These are phyloP conservation scores for Aspergillus japonicus DNA, from an alignment of 2,329 filamentous ascomycete species.

Conservation along the genomic window DNA sequence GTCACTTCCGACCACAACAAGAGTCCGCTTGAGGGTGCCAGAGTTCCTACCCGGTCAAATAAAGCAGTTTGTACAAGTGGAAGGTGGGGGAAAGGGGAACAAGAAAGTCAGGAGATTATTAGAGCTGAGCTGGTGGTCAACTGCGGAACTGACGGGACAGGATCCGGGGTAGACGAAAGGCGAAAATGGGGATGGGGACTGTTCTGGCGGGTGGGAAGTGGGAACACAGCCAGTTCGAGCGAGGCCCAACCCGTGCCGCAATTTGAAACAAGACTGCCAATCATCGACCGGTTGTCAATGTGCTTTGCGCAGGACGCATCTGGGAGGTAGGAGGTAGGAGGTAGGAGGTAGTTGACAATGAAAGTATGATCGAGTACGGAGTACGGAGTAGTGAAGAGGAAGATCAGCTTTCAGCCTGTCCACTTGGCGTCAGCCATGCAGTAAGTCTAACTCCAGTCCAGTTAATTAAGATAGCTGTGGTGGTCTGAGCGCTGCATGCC, in stretches of 20 bases:
- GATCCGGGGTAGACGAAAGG: constrained; percentile 15
- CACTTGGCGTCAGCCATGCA: constrained; percentile 1
- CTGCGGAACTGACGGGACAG: constrained; percentile 12
- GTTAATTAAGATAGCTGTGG: too few relatives aligned
- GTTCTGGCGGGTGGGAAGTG: constrained; percentile 1
- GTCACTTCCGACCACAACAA: neutral
- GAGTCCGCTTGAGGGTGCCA: neutral
- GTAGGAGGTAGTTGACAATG: too few relatives aligned
- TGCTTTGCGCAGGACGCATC: neutral
- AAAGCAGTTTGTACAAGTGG: too few relatives aligned
- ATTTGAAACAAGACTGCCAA: constrained; percentile 12
- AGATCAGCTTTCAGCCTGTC: neutral
- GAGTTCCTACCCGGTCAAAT: constrained; percentile 4
- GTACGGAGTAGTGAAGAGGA: neutral
- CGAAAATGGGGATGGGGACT: neutral
- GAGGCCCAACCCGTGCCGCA: constrained; percentile 7
- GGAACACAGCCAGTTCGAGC: constrained; percentile 14
- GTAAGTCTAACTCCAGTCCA: neutral
- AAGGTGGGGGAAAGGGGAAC: neutral
- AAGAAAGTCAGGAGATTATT: neutral
- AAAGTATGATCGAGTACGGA: too few relatives aligned
- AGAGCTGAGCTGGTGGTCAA: constrained; percentile 1
- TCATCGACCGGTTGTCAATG: constrained; percentile 12
- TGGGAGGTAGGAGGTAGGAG: neutral
- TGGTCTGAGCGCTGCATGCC: too few relatives aligned